Base-by-base conservation (phyloP, 768 basidiomycete genomes). In the Psilocybe sp. region DNA sequence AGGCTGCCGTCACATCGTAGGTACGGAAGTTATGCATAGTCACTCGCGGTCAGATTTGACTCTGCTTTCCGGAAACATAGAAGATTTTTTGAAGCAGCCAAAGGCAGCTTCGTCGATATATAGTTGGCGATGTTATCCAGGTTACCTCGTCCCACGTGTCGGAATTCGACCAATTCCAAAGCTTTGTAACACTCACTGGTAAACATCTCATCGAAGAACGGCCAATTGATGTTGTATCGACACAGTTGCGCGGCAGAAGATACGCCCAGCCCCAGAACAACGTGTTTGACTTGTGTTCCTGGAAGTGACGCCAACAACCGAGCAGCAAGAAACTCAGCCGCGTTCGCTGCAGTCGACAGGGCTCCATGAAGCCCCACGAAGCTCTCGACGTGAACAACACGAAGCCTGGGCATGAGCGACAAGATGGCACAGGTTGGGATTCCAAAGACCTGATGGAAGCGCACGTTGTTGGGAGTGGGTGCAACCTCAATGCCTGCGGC, bases 191-290 rank as follows among this genome's bases (percentile, higher is more conserved):
- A 18, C 12, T 46, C 44, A n/a, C 44, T 49, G 6, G 47, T 38
- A 5, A 57, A 39, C 12, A 53, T 47, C 15, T 34, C 20, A 37
- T 57, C 56, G 13, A 57, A 39, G 37, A 48, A 57, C 5, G 32
- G 18, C 56, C 56, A 57, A 10, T 54, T 47, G 34, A 57, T 35
- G n/a, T 38, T 40, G 28, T 37, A 49, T n/a, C 32, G 18, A 19
- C 54, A 52, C n/a, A 57, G 28, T 11, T 49, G 46, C 5, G 47
- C 56, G 23, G 48, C 47, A 20, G 47, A 47, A 2, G 45, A 39
- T 15, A 57, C 35, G 16, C 32, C 23, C n/a, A 57, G n/a, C 10
- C 44, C 31, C 12, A 57, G 35, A 18, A 47, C 19, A 14, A 57
- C 37, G 12, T 37, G 20, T 14, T 31, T 23, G 20, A 51, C 8